Evolutionary conservation across 2,329 filamentous ascomycete species (phyloP).

Genomic region (Elsinoe arachidis): DNA sequence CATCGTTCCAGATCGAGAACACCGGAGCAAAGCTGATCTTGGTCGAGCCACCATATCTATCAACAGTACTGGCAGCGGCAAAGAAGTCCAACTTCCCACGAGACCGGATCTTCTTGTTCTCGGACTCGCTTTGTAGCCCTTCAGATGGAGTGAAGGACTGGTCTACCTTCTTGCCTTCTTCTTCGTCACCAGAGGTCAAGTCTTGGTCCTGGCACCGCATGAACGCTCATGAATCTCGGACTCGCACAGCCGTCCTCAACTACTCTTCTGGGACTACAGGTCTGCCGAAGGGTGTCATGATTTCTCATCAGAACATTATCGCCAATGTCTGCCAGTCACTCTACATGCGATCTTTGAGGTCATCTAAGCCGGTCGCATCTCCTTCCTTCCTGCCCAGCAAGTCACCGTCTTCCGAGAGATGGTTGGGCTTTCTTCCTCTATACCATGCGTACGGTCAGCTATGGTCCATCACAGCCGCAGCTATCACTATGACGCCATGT

Average conservation of each 20-base stretch:
- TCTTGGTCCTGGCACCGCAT: constrained; percentile 37
- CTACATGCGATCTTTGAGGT: constrained; percentile 30
- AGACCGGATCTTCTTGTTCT: constrained; percentile 42
- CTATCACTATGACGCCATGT: constrained; percentile 27
- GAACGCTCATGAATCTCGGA: constrained; percentile 28
- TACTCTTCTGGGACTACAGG: constrained; percentile 33
- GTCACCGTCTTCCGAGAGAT: constrained; percentile 24
- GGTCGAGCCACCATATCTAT: constrained; percentile 40
- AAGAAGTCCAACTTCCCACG: constrained; percentile 33
- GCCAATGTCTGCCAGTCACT: constrained; percentile 32
- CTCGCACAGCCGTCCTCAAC: constrained; percentile 20
- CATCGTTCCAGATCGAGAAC: constrained; percentile 44
- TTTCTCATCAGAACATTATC: constrained; percentile 36
- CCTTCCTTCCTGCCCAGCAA: constrained; percentile 22
- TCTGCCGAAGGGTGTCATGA: constrained; percentile 38
- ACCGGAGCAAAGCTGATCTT: constrained; percentile 44
- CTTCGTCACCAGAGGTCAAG: constrained; percentile 18
- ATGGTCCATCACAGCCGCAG: constrained; percentile 31
- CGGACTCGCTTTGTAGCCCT: constrained; percentile 30
- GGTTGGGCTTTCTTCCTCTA: constrained; percentile 29
- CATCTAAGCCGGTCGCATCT: neutral
- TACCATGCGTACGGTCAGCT: constrained; percentile 31
- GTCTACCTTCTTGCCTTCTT: constrained; percentile 26
- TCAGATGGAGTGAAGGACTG: constrained; percentile 35
- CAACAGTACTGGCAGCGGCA: constrained; percentile 38